Base-by-base conservation (phyloP, 805 yeast genomes). In the Cyberlindnera xylosilytica region DNA sequence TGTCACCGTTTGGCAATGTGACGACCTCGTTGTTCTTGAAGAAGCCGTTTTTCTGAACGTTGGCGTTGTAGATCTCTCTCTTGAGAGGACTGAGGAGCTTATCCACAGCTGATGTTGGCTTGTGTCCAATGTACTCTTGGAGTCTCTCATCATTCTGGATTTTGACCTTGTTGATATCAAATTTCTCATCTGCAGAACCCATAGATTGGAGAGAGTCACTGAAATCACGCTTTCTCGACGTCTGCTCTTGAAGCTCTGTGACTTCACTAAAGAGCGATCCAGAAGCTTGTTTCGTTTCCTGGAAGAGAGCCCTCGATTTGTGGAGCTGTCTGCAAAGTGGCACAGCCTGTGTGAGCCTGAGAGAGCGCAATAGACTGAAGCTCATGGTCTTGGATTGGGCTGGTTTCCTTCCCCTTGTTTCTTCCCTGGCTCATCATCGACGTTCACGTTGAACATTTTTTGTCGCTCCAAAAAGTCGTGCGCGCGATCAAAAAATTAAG, bases 81-180 rank as follows among this genome's bases (percentile, higher is more conserved):
- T 88, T 89, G 47, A 88, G 68, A 10, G 96, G 91, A 5, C 88
- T 72, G 13, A 89, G 61, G 13, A 78, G 64, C 27, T 66, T 62
- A 41, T 78, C 76, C 35, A 78, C 74, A 9, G 86, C 81, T 15
- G 75, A 63, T 44, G 71, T 66, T 56, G 87, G 72, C 47, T 60
- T 52, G 29, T 80, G 58, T 28, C 77, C 70, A 38, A 74, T 60
- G 54, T 63, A 78, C 44, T 74, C 73, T 53, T 79, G 81, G 51
- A 76, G 52, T 36, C 49, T 47, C 20, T 35, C 52, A 52, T 68
- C 72, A 39, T 61, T 65, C 4, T 57, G 51, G 4, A 62, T 36
- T 2, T 67, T 65, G 20, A 68, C 52, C n/a, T 54, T 49, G 16
- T 45, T 54, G 24, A 44, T 50, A 20, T 50, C 45, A n/a, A 49